phyloP scores from a whole-genome alignment of 2,329 filamentous ascomycete species.

The Neofusicoccum kwambonambiense region DNA sequence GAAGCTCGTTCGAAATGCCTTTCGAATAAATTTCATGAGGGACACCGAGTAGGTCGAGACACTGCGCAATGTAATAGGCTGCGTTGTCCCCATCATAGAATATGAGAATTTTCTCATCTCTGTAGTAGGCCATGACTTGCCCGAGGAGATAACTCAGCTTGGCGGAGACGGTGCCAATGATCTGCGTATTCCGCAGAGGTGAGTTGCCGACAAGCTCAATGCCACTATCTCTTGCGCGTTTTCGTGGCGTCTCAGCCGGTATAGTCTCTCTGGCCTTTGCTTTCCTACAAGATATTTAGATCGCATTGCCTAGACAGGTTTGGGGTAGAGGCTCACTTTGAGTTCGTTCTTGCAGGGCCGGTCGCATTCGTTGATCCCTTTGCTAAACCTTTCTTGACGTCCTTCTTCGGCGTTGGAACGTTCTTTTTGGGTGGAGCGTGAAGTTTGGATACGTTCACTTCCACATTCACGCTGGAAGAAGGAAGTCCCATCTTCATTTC shows the following conservation, averaged over 20 bases:
- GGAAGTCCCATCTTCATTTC: constrained; percentile 40
- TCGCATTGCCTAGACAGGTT: no score
- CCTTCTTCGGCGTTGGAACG: neutral
- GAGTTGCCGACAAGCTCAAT: constrained; percentile 43
- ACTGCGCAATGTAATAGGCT: constrained; percentile 80
- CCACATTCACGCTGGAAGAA: constrained; percentile 33
- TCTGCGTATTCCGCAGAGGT: constrained; percentile 57
- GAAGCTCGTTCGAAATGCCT: constrained; percentile 58
- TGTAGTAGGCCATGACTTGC: constrained; percentile 65
- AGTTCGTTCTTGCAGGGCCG: neutral
- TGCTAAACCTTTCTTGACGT: neutral
- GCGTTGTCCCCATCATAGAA: constrained; percentile 90
- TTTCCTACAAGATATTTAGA: neutral
- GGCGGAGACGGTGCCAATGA: constrained; percentile 79
- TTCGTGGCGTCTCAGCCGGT: neutral
- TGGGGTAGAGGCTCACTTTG: neutral
- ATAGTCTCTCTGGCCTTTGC: neutral
- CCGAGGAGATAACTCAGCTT: constrained; percentile 87
- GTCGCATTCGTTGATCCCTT: neutral
- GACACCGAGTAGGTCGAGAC: constrained; percentile 69
- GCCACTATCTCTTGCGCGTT: constrained; percentile 27
- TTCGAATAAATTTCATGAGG: constrained; percentile 67
- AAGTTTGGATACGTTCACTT: constrained; percentile 9
- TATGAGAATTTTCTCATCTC: constrained; percentile 79
- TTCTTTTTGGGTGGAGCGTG: neutral